A percentile compares a stretch with the other conserved stretches of the same genome.
phyloP scores from a whole-genome alignment of 805 yeast genomes.

The Citeromyces nyonsensis region DNA sequence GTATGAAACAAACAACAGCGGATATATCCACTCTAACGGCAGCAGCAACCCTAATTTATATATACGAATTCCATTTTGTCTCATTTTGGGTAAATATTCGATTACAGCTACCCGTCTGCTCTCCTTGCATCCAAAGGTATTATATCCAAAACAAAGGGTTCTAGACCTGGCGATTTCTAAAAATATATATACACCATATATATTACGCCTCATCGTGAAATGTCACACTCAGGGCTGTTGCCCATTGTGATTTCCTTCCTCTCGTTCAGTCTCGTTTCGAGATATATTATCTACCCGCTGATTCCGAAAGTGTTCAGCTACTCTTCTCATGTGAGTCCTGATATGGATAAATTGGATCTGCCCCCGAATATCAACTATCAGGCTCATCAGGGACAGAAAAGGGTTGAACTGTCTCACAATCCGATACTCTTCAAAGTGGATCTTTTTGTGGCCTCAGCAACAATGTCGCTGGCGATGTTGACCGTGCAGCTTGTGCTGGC shows the following conservation, averaged over 20 bases:
- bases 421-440: constrained; percentile 5
- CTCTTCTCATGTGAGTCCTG: constrained; percentile 1
- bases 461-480: constrained; percentile 12
- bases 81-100: too few species aligned
- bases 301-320: constrained; percentile 6
- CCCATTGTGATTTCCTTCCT: not conserved
- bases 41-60: too few species aligned
- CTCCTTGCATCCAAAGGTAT: too few species aligned
- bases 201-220: too few species aligned
- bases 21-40: too few species aligned
- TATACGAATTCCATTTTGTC: too few species aligned
- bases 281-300: constrained; percentile 1
- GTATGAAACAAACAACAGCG: too few species aligned
- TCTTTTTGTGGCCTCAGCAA: constrained; percentile 1
- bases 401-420: constrained; percentile 17
- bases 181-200: not conserved
- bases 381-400: constrained; percentile 17
- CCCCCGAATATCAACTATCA: constrained; percentile 12
- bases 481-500: constrained; percentile 12
- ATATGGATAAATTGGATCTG: not conserved
- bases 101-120: too few species aligned
- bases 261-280: not conserved
- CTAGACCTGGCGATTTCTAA: too few species aligned
- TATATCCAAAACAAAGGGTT: too few species aligned
- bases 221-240: too few species aligned